phyloP scores from a whole-genome alignment of 139 green algal genomes.

The Chlorokybus atmophyticus region DNA sequence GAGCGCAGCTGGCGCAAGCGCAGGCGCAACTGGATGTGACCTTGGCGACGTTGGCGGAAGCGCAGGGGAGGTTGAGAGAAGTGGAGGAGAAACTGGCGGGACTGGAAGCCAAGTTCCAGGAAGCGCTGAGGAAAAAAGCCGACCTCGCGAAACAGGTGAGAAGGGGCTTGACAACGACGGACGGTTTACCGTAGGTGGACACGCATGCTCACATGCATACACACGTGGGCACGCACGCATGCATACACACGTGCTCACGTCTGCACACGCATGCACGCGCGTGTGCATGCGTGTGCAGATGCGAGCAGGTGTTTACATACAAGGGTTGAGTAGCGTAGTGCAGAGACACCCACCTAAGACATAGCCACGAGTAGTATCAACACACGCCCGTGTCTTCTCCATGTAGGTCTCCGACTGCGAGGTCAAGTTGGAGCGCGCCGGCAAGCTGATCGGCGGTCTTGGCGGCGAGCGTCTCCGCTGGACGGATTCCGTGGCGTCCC shows the following conservation, averaged over 20 bases:
- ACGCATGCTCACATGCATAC: too few relatives aligned
- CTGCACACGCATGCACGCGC: too few relatives aligned
- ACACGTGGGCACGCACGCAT: too few relatives aligned
- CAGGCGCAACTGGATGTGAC: conserved; percentile 30
- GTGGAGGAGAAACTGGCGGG: conserved; percentile 58
- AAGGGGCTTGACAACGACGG: too few relatives aligned
- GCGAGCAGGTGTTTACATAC: too few relatives aligned
- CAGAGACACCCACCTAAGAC: too few relatives aligned
- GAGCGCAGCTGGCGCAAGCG: conserved; percentile 38
- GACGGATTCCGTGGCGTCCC: conserved; percentile 48
- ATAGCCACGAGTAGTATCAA: too few relatives aligned
- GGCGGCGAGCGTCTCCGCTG: conserved; percentile 56
- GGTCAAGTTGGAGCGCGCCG: conserved; percentile 49
- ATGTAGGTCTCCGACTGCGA: conserved; percentile 35
- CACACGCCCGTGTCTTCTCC: too few relatives aligned
- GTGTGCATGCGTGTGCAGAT: too few relatives aligned
- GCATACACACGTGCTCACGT: too few relatives aligned
- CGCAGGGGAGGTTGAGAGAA: conserved; percentile 39
- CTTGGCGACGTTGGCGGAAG: conserved; percentile 35
- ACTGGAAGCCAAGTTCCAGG: conserved; percentile 45
- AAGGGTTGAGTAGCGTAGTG: too few relatives aligned
- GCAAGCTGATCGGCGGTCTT: conserved; percentile 69
- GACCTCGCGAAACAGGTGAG: conserved; percentile 45
- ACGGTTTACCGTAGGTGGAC: too few relatives aligned
- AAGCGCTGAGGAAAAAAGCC: conserved; percentile 58